Percentiles rank a stretch among this genome's conserved stretches.
Conservation (phyloP, 352 stramenopile species). For the Phytophthora rubi region DNA sequence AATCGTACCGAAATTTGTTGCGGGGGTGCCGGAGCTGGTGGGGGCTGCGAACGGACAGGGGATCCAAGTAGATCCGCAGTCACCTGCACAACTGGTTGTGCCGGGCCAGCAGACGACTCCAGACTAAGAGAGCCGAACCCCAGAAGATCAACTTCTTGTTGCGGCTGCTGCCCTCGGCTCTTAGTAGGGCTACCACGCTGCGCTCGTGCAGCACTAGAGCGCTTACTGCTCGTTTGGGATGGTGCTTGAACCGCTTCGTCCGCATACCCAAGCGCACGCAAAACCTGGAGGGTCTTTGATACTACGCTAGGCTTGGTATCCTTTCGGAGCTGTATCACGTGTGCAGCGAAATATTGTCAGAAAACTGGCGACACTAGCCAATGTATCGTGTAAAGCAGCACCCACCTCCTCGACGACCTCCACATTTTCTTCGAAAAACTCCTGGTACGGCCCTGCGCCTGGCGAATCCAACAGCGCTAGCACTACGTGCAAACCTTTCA, state of each 20-base stretch:
- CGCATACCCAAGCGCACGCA: slow-evolving; percentile 69
- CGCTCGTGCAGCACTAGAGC: slow-evolving; percentile 13
- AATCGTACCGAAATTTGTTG: slow-evolving; percentile 70
- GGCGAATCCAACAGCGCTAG: slow-evolving; percentile 79
- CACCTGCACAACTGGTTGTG: slow-evolving; percentile 10
- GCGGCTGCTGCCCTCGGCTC: slow-evolving; percentile 26
- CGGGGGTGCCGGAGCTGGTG: slow-evolving; percentile 23
- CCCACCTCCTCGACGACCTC: slow-evolving; percentile 79
- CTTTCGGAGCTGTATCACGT: slow-evolving; percentile 49
- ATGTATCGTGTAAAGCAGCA: not conserved
- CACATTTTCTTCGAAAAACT: slow-evolving; percentile 86
- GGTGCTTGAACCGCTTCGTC: slow-evolving; percentile 44
- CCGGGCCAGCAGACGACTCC: slow-evolving; percentile 32
- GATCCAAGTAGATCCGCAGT: slow-evolving; percentile 36
- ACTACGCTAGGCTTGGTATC: slow-evolving; percentile 84
- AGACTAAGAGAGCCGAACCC: slow-evolving; percentile 72
- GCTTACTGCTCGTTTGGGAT: slow-evolving; percentile 16
- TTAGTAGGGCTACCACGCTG: slow-evolving; percentile 27
- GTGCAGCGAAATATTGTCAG: not conserved
- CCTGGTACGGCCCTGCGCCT: slow-evolving; percentile 64
- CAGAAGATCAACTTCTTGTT: slow-evolving; percentile 81
- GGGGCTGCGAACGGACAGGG: slow-evolving; percentile 26
- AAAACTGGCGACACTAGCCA: not conserved
- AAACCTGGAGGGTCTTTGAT: slow-evolving; percentile 75
- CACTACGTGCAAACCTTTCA: slow-evolving; percentile 87